Evolutionary conservation across 495 filamentous ascomycete species (phyloP), one percentile per base, ranked within the genome.

Genomic region (Melanomma pulvis-pyrius): DNA sequence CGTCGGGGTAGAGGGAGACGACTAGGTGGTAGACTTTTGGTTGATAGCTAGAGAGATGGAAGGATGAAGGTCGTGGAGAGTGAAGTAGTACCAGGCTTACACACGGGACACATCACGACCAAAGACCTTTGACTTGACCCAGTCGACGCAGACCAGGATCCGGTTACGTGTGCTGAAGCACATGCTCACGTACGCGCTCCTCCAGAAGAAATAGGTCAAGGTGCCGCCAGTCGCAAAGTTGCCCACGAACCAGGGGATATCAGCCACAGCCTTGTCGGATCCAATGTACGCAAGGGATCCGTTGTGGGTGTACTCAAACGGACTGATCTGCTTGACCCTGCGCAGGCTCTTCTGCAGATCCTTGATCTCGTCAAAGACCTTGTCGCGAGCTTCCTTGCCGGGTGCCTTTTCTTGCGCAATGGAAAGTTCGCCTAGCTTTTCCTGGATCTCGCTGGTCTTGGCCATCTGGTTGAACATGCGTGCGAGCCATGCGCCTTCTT

Each of bases 391-490:
- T 29, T 86, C 83, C 41, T 83, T 81, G 69, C 67, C 77, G 65
- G 84, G 87, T 52, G 89, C 86, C 58, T 83, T 79, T 30, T 86
- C 81, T 72, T 93, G 89, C 50, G 82, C 80, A 15, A 87, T 83
- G 22, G 84, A 85, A 2, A 91, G 76, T 19, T 77, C 58, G 53
- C 85, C 78, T 51, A 98, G 82, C 64, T 93, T 82, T 41, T 76
- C 68, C 81, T 98, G 92, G 64, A 98, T 82, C 44, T 79, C 74
- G 72, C 96, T 89, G 17, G 88, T 93, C 83, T 90, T 93, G 71
- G 91, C 94, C 89, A 98, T 96, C 76, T 90, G 92, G 82, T 98
- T 98, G 84, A 98, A 96, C 47, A 98, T 87, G 64, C 92, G 88
- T 22, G 92, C 94, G 5, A 98, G 83, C 86, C 96, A 98, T 68